A percentile compares a stretch with the other conserved stretches of the same genome.
Evolutionary conservation across 2,329 filamentous ascomycete genomes (phyloP).

Genomic region (Alternaria longipes): DNA sequence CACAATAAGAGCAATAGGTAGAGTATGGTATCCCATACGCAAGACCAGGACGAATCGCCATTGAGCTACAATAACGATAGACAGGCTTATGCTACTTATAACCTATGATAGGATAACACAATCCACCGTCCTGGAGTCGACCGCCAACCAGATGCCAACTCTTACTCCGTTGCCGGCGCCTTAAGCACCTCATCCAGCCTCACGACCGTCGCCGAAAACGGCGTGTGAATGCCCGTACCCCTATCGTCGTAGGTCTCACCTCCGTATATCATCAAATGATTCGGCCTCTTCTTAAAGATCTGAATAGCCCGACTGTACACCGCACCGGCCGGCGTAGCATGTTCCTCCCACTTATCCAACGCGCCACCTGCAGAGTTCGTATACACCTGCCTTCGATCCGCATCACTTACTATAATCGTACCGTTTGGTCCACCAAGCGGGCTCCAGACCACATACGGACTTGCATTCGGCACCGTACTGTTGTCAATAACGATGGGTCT

Average conservation of each 20-base stretch:
- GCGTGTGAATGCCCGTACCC: slow-evolving; percentile 14
- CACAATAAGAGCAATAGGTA: neutral
- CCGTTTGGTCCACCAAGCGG: slow-evolving; percentile 33
- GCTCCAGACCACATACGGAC: slow-evolving; percentile 35
- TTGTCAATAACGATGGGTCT: slow-evolving; percentile 30
- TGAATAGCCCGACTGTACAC: slow-evolving; percentile 31
- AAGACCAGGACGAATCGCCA: neutral
- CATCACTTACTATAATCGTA: slow-evolving; percentile 32
- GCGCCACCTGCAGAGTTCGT: slow-evolving; percentile 29
- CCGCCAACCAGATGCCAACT: too few relatives aligned
- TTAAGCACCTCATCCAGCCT: slow-evolving; percentile 8
- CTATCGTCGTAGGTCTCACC: slow-evolving; percentile 29
- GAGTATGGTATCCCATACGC: neutral
- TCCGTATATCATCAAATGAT: slow-evolving; percentile 29
- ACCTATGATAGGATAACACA: too few relatives aligned
- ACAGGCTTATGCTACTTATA: too few relatives aligned
- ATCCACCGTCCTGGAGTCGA: too few relatives aligned
- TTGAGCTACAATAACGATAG: too few relatives aligned
- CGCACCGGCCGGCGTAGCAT: slow-evolving; percentile 28
- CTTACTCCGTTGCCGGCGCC: neutral
- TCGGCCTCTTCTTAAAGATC: slow-evolving; percentile 25
- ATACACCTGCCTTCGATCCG: slow-evolving; percentile 27
- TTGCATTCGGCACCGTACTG: slow-evolving; percentile 27
- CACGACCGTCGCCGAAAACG: slow-evolving; percentile 28
- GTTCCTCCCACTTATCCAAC: slow-evolving; percentile 31